Base-by-base conservation (phyloP, 208 protist genomes). In the Trypanosoma scelopori region DNA sequence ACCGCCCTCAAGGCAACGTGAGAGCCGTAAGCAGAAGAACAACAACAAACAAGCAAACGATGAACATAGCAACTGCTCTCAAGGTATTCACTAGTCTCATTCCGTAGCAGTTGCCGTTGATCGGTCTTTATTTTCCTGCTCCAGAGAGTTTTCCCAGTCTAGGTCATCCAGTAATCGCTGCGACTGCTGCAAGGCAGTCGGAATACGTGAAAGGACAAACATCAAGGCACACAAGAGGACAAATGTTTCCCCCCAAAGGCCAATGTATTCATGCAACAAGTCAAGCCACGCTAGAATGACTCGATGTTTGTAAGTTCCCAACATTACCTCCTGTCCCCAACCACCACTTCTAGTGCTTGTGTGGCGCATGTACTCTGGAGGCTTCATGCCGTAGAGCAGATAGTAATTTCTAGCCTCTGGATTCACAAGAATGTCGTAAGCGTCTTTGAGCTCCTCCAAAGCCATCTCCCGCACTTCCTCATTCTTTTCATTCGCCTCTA, bases 351-450 rank as follows among this genome's bases (percentile, higher is more conserved):
- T 76, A 20, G 86, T 74, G 52, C 84, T 87, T 13, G 84, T 66
- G 63, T 92, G 73, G 37, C 86, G 84, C 91, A 96, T 94, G 48
- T 82, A 53, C 71, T 90, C 86, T 20, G 91, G 91, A 16, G 91
- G 87, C 64, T 92, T 94, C 18, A 74, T 70, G 18, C 89, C 91
- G 65, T 96, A 96, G 18, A 96, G 74, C 43, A 94, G 76, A 75
- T 96, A 96, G 76, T 93, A 96, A 71, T 87, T 90, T 45, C 84
- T 68, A 4, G 86, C 86, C 27, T 96, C 89, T 37, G 86, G 75
- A 62, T 91, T 79, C 18, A 87, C 74, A 46, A 95, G 75, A 70
- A 93, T 93, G 30, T 95, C 89, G 67, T 93, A 93, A 43, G 89
- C 89, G 57, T 93, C 86, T 63, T 85, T 86, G 15, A 95, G 64